phyloP scores from a whole-genome alignment of 2,329 filamentous ascomycete species.

The Hymenoscyphus repandus region DNA sequence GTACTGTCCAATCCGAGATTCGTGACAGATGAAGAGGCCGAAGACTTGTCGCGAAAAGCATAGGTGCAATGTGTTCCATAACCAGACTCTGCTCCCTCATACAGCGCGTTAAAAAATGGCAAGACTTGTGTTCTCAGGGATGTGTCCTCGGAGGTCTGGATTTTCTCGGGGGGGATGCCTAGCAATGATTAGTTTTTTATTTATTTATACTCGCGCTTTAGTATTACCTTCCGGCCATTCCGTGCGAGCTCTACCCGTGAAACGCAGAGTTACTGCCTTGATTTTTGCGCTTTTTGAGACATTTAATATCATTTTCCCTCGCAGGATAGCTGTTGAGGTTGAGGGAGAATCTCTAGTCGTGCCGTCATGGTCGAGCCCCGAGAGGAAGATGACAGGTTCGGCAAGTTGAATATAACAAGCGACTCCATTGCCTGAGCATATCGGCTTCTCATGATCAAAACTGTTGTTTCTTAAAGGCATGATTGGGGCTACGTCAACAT shows the following conservation, averaged over 20 bases:
- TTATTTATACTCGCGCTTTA: neutral
- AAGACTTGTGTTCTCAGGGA: constrained; percentile 82
- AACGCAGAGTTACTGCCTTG: constrained; percentile 82
- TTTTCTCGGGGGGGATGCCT: constrained; percentile 82
- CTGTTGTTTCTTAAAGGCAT: constrained; percentile 4
- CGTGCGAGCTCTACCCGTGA: constrained; percentile 78
- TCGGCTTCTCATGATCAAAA: constrained; percentile 52
- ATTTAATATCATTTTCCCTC: constrained; percentile 76
- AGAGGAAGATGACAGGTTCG: constrained; percentile 75
- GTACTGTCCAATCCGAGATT: constrained; percentile 14
- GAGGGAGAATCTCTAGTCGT: constrained; percentile 23
- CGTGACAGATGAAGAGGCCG: constrained; percentile 24
- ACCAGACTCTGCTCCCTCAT: constrained; percentile 50
- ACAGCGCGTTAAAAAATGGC: constrained; percentile 83
- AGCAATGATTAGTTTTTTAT: constrained; percentile 3
- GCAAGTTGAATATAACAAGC: constrained; percentile 68
- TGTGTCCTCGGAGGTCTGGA: constrained; percentile 77
- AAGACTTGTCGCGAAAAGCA: constrained; percentile 30
- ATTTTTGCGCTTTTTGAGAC: constrained; percentile 89
- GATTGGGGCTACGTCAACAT: neutral
- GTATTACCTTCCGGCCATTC: constrained; percentile 89
- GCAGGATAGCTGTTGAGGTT: constrained; percentile 65
- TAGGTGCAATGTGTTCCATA: constrained; percentile 61
- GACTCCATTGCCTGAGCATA: constrained; percentile 74
- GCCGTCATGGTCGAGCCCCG: constrained; percentile 62